Conservation (phyloP, 805 yeast genomes). For the Metschnikowia similis region DNA sequence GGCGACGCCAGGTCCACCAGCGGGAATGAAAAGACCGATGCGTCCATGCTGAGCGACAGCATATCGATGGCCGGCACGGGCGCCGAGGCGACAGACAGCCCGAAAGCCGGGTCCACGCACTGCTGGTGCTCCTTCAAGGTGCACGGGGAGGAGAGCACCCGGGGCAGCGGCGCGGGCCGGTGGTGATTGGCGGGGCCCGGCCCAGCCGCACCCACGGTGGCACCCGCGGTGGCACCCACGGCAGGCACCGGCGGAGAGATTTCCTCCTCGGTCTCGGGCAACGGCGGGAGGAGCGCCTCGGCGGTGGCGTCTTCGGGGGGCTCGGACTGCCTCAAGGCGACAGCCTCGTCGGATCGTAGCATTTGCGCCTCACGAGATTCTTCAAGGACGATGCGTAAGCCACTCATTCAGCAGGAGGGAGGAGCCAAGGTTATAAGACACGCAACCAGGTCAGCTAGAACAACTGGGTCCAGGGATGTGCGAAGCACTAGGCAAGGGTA, state of each 20-base stretch:
- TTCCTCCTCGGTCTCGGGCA: slow-evolving; percentile 15
- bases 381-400: slow-evolving; percentile 18
- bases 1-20: slow-evolving; percentile 7
- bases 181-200: neutral
- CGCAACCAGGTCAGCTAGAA: too few relatives aligned
- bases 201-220: neutral
- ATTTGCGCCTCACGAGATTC: slow-evolving; percentile 11
- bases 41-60: slow-evolving; percentile 20
- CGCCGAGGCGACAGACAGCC: slow-evolving; percentile 5
- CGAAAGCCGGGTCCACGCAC: neutral
- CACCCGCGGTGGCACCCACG: neutral
- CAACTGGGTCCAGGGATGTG: too few relatives aligned
- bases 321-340: neutral
- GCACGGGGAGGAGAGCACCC: slow-evolving; percentile 4
- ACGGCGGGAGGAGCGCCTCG: slow-evolving; percentile 23
- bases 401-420: slow-evolving; percentile 9
- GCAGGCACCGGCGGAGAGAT: neutral
- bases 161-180: neutral
- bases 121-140: neutral
- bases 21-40: slow-evolving; percentile 16
- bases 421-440: too few relatives aligned
- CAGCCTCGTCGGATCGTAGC: slow-evolving; percentile 9
- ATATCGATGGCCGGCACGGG: slow-evolving; percentile 24
- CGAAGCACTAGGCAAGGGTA: too few relatives aligned
- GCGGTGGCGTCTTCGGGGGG: slow-evolving; percentile 5